These are phyloP conservation scores for Beauveria scarabaeidicola DNA, from an alignment of 2,329 filamentous ascomycete species.

Conservation along the genomic window DNA sequence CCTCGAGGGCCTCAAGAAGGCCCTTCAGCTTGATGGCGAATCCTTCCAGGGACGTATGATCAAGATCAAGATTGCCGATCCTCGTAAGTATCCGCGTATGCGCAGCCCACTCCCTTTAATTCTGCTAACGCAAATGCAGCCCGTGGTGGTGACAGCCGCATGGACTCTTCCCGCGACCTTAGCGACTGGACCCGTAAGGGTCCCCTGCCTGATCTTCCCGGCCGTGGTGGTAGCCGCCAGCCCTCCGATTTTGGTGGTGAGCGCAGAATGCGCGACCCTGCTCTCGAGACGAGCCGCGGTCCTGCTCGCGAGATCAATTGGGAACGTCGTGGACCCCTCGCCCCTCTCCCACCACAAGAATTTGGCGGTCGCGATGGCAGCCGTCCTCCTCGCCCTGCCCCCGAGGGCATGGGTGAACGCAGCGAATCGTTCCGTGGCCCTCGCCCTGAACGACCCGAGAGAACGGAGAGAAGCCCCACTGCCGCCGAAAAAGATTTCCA, in stretches of 20 bases:
- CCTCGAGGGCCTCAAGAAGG: slow-evolving; percentile 84
- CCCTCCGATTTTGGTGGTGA: slow-evolving; percentile 42
- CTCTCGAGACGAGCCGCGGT: slow-evolving; percentile 40
- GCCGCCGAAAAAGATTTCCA: slow-evolving; percentile 89
- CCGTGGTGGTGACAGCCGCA: slow-evolving; percentile 61
- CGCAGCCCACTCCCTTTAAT: not conserved
- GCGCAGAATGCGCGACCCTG: slow-evolving; percentile 59
- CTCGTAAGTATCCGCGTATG: slow-evolving; percentile 56
- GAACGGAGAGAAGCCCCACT: slow-evolving; percentile 62
- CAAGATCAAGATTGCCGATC: slow-evolving; percentile 91
- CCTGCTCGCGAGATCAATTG: slow-evolving; percentile 71
- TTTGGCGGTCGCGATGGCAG: slow-evolving; percentile 47
- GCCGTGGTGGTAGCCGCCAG: slow-evolving; percentile 37
- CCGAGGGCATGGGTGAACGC: slow-evolving; percentile 46
- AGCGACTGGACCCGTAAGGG: slow-evolving; percentile 91
- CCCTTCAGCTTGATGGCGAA: slow-evolving; percentile 71
- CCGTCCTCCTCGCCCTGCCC: slow-evolving; percentile 40
- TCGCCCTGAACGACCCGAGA: slow-evolving; percentile 58
- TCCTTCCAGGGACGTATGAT: slow-evolving; percentile 84
- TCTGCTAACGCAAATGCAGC: slow-evolving; percentile 47
- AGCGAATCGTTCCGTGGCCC: slow-evolving; percentile 51
- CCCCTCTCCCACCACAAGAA: slow-evolving; percentile 54
- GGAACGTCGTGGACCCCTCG: slow-evolving; percentile 89
- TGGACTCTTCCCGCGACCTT: slow-evolving; percentile 67
- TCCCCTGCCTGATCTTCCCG: slow-evolving; percentile 67